Percentiles rank a stretch among this genome's conserved stretches.
phyloP scores from a whole-genome alignment of 2,329 filamentous ascomycete species.

The Aspergillus awamori region DNA sequence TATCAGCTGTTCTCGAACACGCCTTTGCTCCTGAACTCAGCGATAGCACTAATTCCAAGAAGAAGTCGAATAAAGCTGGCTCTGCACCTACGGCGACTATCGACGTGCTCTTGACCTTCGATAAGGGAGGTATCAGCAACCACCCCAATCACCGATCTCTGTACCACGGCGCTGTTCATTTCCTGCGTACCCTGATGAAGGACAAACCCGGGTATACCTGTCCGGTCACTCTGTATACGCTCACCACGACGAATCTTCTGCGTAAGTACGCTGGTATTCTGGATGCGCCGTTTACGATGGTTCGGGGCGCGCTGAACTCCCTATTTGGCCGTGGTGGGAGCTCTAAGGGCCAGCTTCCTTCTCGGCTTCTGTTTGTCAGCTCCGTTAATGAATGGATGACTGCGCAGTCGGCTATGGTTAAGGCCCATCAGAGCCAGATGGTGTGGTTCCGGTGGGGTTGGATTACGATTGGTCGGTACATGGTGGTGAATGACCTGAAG shows the following conservation, averaged over 20 bases:
- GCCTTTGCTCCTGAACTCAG: slow-evolving; percentile 72
- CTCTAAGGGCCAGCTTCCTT: slow-evolving; percentile 56
- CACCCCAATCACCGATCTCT: slow-evolving; percentile 95
- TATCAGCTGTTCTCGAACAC: slow-evolving; percentile 69
- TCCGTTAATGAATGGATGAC: slow-evolving; percentile 64
- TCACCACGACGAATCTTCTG: slow-evolving; percentile 70
- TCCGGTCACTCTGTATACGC: slow-evolving; percentile 82
- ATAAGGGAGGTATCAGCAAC: slow-evolving; percentile 75
- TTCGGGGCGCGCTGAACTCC: slow-evolving; percentile 54
- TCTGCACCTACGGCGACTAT: slow-evolving; percentile 60
- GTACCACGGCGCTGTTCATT: slow-evolving; percentile 76
- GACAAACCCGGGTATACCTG: slow-evolving; percentile 65
- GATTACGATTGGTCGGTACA: slow-evolving; percentile 89
- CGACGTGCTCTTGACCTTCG: slow-evolving; percentile 88
- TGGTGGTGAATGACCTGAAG: slow-evolving; percentile 88
- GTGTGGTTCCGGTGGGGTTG: slow-evolving; percentile 97
- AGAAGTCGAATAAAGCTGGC: slow-evolving; percentile 29
- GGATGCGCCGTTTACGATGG: slow-evolving; percentile 73
- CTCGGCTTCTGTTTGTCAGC: slow-evolving; percentile 71
- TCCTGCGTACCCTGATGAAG: slow-evolving; percentile 68
- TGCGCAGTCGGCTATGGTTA: slow-evolving; percentile 84
- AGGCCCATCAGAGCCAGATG: slow-evolving; percentile 94
- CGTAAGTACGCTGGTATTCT: slow-evolving; percentile 82
- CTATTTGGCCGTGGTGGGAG: slow-evolving; percentile 22
- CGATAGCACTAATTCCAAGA: slow-evolving; percentile 29